Percentiles rank a stretch among this genome's conserved stretches.
These are phyloP conservation scores for Nemania sp. DNA, from an alignment of 2,329 filamentous ascomycete species.

Conservation along the genomic window DNA sequence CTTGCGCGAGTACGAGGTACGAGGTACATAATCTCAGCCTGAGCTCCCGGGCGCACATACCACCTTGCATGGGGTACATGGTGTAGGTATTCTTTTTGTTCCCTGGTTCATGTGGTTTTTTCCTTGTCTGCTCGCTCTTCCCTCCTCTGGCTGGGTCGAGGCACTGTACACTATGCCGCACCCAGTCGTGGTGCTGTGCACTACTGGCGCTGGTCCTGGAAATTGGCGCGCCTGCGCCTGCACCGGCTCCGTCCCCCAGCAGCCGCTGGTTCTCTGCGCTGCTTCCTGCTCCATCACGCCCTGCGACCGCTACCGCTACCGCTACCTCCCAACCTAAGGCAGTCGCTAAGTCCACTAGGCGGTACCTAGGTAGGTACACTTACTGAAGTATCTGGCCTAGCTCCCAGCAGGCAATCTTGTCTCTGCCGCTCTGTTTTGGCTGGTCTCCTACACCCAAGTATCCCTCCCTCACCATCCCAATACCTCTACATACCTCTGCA, in stretches of 20 bases:
- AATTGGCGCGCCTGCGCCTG: conserved; percentile 5
- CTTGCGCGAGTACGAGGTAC: too few species aligned
- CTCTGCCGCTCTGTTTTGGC: conserved; percentile 34
- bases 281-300: conserved; percentile 8
- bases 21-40: conserved; percentile 15
- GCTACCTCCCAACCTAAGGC: conserved; percentile 5
- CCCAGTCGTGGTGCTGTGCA: neutral
- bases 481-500: too few species aligned
- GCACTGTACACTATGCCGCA: conserved; percentile 1
- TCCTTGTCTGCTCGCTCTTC: too few species aligned
- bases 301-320: conserved; percentile 1
- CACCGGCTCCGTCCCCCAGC: conserved; percentile 19
- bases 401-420: conserved; percentile 25
- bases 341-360: conserved; percentile 17
- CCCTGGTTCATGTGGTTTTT: neutral
- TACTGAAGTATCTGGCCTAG: too few species aligned
- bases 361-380: neutral
- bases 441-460: conserved; percentile 38
- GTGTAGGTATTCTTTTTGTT: conserved; percentile 10
- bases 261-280: conserved; percentile 14
- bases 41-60: conserved; percentile 19
- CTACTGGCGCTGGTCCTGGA: conserved; percentile 9
- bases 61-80: conserved; percentile 23
- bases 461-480: conserved; percentile 31
- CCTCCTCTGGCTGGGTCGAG: conserved; percentile 10